These are phyloP conservation scores for Eucalyptus pauciflora DNA, from an alignment of 345 rosid genomes.

Conservation along the genomic window DNA sequence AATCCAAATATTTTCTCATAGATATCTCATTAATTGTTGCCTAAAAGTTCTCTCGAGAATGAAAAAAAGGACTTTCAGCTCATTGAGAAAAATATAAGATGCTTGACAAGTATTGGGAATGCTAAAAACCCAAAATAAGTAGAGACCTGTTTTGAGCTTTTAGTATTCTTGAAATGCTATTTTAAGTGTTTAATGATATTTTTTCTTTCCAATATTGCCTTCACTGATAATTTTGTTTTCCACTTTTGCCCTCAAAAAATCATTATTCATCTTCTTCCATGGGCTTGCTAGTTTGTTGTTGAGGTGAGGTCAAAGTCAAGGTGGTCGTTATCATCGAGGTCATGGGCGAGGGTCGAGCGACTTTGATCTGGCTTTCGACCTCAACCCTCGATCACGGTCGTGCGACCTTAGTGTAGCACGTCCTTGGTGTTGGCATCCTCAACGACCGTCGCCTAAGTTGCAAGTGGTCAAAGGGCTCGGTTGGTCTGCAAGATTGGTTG, in stretches of 20 bases:
- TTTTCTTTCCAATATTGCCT: not conserved
- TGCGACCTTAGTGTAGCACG: not conserved
- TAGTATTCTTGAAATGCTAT: too few relatives aligned
- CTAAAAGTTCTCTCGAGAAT: too few relatives aligned
- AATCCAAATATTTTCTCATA: too few relatives aligned
- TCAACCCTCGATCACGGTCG: rapidly evolving
- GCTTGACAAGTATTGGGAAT: rapidly evolving
- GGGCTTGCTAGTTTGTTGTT: rapidly evolving
- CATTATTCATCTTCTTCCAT: not conserved
- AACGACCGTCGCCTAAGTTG: rapidly evolving
- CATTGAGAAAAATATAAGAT: too few relatives aligned
- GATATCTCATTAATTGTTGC: too few relatives aligned
- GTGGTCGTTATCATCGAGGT: not conserved
- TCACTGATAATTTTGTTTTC: not conserved
- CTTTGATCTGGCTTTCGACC: not conserved
- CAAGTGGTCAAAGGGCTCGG: not conserved
- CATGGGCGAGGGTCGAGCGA: not conserved
- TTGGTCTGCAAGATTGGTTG: not conserved
- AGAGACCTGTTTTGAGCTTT: rapidly evolving
- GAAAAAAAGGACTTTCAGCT: too few relatives aligned
- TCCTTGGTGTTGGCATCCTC: not conserved
- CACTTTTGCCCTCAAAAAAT: not conserved
- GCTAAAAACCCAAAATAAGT: rapidly evolving
- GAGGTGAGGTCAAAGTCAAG: not conserved
- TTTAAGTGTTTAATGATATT: not conserved